phyloP scores from a whole-genome alignment of 2,329 filamentous ascomycete species.

The Aureobasidium sp. region DNA sequence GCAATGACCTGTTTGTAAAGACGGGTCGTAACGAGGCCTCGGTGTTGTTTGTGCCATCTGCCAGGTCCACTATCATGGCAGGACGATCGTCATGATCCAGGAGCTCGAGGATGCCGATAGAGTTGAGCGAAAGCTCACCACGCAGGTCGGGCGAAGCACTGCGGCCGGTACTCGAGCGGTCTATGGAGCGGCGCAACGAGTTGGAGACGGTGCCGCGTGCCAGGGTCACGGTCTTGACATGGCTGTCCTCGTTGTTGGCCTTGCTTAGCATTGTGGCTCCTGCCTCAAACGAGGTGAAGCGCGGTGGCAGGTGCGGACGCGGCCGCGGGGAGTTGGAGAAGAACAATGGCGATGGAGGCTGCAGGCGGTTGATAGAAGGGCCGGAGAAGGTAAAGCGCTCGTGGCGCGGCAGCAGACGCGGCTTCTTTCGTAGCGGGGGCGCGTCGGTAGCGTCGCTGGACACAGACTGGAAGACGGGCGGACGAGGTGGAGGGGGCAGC shows the following conservation, averaged over 20 bases:
- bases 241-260: slow-evolving; percentile 42
- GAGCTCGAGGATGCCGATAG: slow-evolving; percentile 63
- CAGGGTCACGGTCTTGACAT: slow-evolving; percentile 47
- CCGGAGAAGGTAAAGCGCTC: slow-evolving; percentile 21
- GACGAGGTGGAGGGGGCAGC: not conserved
- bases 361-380: slow-evolving; percentile 18
- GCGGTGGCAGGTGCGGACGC: slow-evolving; percentile 42
- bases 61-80: slow-evolving; percentile 67
- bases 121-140: slow-evolving; percentile 51
- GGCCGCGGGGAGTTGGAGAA: slow-evolving; percentile 39
- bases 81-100: slow-evolving; percentile 71
- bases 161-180: slow-evolving; percentile 46
- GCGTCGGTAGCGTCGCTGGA: slow-evolving; percentile 10
- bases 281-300: slow-evolving; percentile 52
- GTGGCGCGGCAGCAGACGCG: slow-evolving; percentile 19
- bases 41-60: slow-evolving; percentile 49
- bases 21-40: slow-evolving; percentile 51
- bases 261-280: slow-evolving; percentile 53
- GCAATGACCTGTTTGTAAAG: slow-evolving; percentile 63
- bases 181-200: slow-evolving; percentile 39
- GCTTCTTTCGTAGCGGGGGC: slow-evolving; percentile 17
- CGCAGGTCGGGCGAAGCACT: slow-evolving; percentile 48
- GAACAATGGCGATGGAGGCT: slow-evolving; percentile 46
- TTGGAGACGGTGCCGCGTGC: slow-evolving; percentile 39
- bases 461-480: not conserved